A percentile compares a stretch with the other conserved stretches of the same genome.
Evolutionary conservation across 495 filamentous ascomycete genomes (phyloP).

Genomic region (Penicillium lividum): DNA sequence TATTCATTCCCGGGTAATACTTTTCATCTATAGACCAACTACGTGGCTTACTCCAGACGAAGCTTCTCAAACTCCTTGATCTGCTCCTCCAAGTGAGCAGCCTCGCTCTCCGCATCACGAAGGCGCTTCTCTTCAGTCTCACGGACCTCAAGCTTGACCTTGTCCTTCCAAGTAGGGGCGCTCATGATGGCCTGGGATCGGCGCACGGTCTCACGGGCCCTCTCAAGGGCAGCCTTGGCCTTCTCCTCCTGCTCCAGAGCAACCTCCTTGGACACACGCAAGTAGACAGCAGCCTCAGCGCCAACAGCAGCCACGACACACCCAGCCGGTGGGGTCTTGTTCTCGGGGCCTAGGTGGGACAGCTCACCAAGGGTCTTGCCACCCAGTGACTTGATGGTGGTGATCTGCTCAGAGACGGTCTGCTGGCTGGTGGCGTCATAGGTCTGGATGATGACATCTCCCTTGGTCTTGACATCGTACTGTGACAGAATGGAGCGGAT

Average conservation of each 20-base stretch:
- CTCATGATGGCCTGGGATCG: slow-evolving; percentile 37
- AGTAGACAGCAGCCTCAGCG: slow-evolving; percentile 65
- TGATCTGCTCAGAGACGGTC: slow-evolving; percentile 58
- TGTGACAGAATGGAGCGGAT: slow-evolving; percentile 59
- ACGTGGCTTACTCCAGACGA: slow-evolving; percentile 41
- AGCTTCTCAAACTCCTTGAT: slow-evolving; percentile 52
- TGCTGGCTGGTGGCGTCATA: slow-evolving; percentile 55
- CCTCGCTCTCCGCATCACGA: slow-evolving; percentile 58
- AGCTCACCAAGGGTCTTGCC: slow-evolving; percentile 62
- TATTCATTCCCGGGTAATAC: slow-evolving; percentile 7
- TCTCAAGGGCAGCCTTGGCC: slow-evolving; percentile 55
- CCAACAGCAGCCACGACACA: slow-evolving; percentile 72
- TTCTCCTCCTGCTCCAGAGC: slow-evolving; percentile 66
- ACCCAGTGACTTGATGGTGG: slow-evolving; percentile 63
- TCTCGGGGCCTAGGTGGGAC: slow-evolving; percentile 44
- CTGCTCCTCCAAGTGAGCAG: slow-evolving; percentile 55
- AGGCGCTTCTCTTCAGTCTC: slow-evolving; percentile 61
- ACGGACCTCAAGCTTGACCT: slow-evolving; percentile 55
- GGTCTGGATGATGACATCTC: slow-evolving; percentile 59
- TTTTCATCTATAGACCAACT: slow-evolving; percentile 13
- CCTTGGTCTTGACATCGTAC: slow-evolving; percentile 60
- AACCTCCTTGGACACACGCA: slow-evolving; percentile 69
- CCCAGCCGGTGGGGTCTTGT: slow-evolving; percentile 59
- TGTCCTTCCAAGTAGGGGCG: slow-evolving; percentile 43
- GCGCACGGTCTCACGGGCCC: slow-evolving; percentile 37